A percentile compares a stretch with the other conserved stretches of the same genome.
These are phyloP conservation scores for Pseudogymnoascus sp. DNA, from an alignment of 2,329 filamentous ascomycete species.

Conservation along the genomic window DNA sequence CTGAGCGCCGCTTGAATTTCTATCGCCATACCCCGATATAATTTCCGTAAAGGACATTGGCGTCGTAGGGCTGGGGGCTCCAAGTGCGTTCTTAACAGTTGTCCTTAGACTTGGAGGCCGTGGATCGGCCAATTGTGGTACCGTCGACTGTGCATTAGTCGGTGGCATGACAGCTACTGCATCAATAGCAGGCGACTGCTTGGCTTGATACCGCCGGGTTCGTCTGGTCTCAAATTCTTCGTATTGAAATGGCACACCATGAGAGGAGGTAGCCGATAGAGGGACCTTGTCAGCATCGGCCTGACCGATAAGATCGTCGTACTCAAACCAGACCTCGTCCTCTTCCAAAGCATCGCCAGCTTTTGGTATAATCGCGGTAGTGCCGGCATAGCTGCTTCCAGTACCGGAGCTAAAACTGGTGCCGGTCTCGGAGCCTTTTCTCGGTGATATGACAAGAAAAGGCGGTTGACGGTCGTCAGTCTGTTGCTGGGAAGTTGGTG, in stretches of 20 bases:
- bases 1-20: conserved; percentile 26
- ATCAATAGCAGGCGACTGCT: conserved; percentile 20
- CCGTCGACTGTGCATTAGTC: conserved; percentile 14
- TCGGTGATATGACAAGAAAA: conserved; percentile 66
- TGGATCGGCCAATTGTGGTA: conserved; percentile 8
- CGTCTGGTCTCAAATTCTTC: conserved; percentile 37
- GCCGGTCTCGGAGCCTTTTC: conserved; percentile 62
- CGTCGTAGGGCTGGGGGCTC: conserved; percentile 36
- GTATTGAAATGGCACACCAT: conserved; percentile 48
- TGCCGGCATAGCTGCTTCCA: conserved; percentile 47
- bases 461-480: background rate
- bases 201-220: conserved; percentile 17
- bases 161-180: conserved; percentile 16
- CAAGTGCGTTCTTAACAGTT: conserved; percentile 43
- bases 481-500: background rate
- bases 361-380: conserved; percentile 59
- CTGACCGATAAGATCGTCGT: conserved; percentile 78
- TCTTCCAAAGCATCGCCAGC: conserved; percentile 58
- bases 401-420: conserved; percentile 55
- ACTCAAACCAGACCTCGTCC: conserved; percentile 85
- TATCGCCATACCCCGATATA: conserved; percentile 34
- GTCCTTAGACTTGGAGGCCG: conserved; percentile 44
- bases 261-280: conserved; percentile 48
- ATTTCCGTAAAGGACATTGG: conserved; percentile 39
- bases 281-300: conserved; percentile 40